A percentile compares a stretch with the other conserved stretches of the same genome.
phyloP scores from a whole-genome alignment of 345 rosid species.

The Aquilaria yunnanensis region DNA sequence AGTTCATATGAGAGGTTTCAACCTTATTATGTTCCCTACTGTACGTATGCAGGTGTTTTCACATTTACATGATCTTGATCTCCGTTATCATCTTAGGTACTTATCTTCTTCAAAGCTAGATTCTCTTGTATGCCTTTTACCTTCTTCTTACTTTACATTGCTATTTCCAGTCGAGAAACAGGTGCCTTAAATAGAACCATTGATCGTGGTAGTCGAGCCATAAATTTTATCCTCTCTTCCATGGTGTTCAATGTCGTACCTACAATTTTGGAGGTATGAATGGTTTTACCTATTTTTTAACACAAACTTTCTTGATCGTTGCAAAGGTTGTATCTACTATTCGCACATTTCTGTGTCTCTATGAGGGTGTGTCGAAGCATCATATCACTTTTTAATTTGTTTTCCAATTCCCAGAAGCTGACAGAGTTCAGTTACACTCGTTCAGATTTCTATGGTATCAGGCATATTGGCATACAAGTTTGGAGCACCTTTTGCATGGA shows the following conservation, averaged over 20 bases:
- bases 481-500: constrained; percentile 98
- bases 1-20: too few relatives aligned
- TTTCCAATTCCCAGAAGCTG: constrained; percentile 19
- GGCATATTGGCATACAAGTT: constrained; percentile 93
- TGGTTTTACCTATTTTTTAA: constrained; percentile 13
- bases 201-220: constrained; percentile 99
- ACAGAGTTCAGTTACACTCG: constrained; percentile 38
- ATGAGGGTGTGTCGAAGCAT: constrained; percentile 3
- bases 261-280: constrained; percentile 80
- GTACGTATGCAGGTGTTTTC: constrained; percentile 65
- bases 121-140: constrained; percentile 2
- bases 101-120: constrained; percentile 1
- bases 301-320: background rate
- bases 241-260: constrained; percentile 98
- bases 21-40: background rate
- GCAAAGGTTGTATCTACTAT: background rate
- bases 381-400: constrained; percentile 9
- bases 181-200: constrained; percentile 90
- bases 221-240: constrained; percentile 85
- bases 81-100: constrained; percentile 88
- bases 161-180: constrained; percentile 81
- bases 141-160: constrained; percentile 18
- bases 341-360: background rate
- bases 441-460: constrained; percentile 96
- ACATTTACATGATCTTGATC: constrained; percentile 92